Evolutionary conservation across 2,329 filamentous ascomycete genomes (phyloP).

Genomic region (Shiraia sp.): DNA sequence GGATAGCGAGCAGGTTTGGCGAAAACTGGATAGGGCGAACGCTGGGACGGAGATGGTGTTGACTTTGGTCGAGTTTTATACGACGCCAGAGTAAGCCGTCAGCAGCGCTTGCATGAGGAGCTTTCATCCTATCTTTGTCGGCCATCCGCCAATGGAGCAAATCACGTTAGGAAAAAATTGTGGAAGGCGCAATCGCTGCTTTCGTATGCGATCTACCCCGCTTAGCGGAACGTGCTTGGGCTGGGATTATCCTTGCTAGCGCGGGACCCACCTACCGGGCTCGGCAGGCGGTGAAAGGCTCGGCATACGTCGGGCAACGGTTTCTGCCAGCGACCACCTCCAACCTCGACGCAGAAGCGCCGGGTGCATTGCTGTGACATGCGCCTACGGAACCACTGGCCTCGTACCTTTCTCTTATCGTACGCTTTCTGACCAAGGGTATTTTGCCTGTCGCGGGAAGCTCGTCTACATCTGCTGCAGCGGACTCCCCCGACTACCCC

Average conservation of each 20-base stretch:
- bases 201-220: not conserved
- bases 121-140: too few species aligned
- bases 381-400: not conserved
- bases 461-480: conserved; percentile 1
- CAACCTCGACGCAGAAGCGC: not conserved
- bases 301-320: conserved; percentile 1
- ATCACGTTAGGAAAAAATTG: too few species aligned
- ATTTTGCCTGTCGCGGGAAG: conserved; percentile 1
- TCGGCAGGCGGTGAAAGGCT: conserved; percentile 3
- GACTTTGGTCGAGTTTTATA: too few species aligned
- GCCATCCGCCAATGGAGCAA: too few species aligned
- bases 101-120: too few species aligned
- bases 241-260: not conserved
- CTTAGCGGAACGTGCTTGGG: not conserved
- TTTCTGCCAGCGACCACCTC: not conserved
- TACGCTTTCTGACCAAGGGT: not conserved
- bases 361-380: not conserved
- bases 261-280: not conserved
- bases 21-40: not conserved
- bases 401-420: not conserved
- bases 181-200: too few species aligned
- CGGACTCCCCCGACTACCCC: not conserved
- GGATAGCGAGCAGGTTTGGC: not conserved
- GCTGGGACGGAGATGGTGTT: not conserved
- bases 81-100: too few species aligned